Base-by-base conservation (phyloP, 1,139 yeast genomes). In the Candida dubliniensis region DNA sequence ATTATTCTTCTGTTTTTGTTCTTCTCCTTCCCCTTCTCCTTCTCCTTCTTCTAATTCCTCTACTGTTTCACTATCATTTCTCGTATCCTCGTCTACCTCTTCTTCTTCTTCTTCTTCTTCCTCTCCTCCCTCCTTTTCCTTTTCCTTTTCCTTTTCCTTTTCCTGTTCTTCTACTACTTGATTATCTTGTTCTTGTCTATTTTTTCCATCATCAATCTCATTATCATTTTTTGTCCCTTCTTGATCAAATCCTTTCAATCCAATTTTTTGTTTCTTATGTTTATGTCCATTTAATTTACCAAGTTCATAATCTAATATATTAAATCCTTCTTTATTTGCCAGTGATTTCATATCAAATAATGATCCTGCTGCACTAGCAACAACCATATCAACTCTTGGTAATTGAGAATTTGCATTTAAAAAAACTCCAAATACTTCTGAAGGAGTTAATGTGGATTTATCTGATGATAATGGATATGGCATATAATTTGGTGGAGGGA, bases 361-460 rank as follows among this genome's bases (percentile, higher is more conserved):
- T 15, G 76, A 66, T 2, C 77, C 78, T 0, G 79, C 78, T 7
- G 78, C 79, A 54, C 77, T 71, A 8, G 79, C 79, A 15, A 71
- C 61, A 15, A 73, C 77, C 79, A 74, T 74, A 48, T 74, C 77
- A 8, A 65, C 63, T 32, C 77, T 55, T 1, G 78, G 78, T 30
- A 72, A 56, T 26, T 61, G 47, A 26, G 63, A 60, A 49, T 64
- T 65, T 5, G 78, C 79, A 30, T 69, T 71, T 27, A 72, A 48
- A 42, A 72, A 63, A 23, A 64, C 60, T 2, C 55, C 51, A 46
- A 74, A 70, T 10, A 72, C 74, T 25, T 71, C 75, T 11, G 48
- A 49, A 0, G 79, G 78, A 2, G 64, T 54, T 34, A 72, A 55
- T 3, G 67, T 54, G 0, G 76, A 61, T 44, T 62, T 56, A 40